phyloP scores from a whole-genome alignment of 345 rosid species.

The Euphorbia pulcherrima region DNA sequence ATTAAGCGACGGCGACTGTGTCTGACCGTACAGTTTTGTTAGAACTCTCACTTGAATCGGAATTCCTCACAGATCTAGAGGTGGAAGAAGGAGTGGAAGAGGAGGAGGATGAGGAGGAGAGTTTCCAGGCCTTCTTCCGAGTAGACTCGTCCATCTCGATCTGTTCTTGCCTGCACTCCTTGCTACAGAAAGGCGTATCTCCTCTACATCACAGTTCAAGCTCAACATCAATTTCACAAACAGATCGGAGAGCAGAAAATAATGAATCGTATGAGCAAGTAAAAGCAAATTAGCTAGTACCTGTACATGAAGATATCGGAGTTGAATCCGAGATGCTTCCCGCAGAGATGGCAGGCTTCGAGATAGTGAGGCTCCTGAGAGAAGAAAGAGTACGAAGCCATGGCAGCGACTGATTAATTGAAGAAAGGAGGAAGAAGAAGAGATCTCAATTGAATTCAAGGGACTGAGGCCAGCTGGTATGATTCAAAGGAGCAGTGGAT shows the following conservation, averaged over 20 bases:
- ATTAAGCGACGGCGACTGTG: conserved; percentile 47
- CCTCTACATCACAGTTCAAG: conserved; percentile 41
- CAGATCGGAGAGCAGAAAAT: neutral
- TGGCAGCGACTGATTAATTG: neutral
- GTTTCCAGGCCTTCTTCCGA: conserved; percentile 48
- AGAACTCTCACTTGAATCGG: conserved; percentile 37
- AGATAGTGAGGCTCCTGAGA: conserved; percentile 57
- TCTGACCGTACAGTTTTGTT: conserved; percentile 40
- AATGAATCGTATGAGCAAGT: too few relatives aligned
- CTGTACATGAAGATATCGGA: conserved; percentile 92
- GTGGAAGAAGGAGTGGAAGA: conserved; percentile 7
- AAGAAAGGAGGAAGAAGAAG: neutral
- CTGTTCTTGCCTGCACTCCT: conserved; percentile 79
- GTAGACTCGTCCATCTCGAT: conserved; percentile 56
- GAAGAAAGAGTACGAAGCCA: conserved; percentile 32
- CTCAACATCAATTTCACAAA: neutral
- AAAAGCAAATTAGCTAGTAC: conserved; percentile 8
- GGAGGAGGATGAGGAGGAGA: conserved; percentile 29
- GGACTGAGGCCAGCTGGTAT: neutral
- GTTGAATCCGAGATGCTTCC: conserved; percentile 53
- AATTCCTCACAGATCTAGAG: conserved; percentile 40
- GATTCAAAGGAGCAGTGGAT: neutral
- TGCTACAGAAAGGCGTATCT: conserved; percentile 65
- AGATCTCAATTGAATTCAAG: neutral
- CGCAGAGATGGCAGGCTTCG: conserved; percentile 65